Evolutionary conservation across 202 grass and related monocot genomes (phyloP).

Genomic region (Dendrocalamus latiflorus): DNA sequence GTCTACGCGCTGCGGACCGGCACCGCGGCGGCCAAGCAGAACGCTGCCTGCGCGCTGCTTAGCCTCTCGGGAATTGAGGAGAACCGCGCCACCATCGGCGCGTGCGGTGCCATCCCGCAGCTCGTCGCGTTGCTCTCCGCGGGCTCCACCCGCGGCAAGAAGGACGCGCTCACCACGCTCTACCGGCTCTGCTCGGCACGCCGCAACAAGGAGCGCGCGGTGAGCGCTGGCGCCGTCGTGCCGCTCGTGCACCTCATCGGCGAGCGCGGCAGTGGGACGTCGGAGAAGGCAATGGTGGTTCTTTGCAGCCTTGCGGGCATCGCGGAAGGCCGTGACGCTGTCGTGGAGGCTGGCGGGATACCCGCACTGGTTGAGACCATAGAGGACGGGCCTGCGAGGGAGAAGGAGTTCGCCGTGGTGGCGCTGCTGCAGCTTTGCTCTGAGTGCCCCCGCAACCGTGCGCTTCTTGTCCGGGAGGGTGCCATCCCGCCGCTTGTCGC

Average conservation of each 20-base stretch:
- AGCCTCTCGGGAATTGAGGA: conserved; percentile 79
- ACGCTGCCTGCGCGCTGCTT: conserved; percentile 85
- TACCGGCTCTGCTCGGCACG: conserved; percentile 85
- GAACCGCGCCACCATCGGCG: conserved; percentile 78
- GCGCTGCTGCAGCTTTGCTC: conserved; percentile 82
- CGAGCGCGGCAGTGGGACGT: conserved; percentile 54
- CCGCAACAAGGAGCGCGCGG: conserved; percentile 86
- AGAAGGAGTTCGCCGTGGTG: conserved; percentile 82
- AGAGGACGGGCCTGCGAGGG: conserved; percentile 72
- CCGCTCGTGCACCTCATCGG: conserved; percentile 74
- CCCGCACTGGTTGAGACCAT: conserved; percentile 74
- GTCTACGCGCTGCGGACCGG: conserved; percentile 87
- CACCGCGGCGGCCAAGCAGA: conserved; percentile 76
- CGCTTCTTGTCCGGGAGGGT: conserved; percentile 82
- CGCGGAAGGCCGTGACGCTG: conserved; percentile 61
- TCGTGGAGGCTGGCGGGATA: conserved; percentile 78
- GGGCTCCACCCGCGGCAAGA: conserved; percentile 78
- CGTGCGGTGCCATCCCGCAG: conserved; percentile 72
- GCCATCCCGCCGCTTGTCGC: conserved; percentile 94
- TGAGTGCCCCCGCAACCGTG: conserved; percentile 58
- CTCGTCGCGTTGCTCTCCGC: conserved; percentile 73
- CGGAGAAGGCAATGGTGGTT: conserved; percentile 97
- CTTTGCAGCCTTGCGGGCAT: conserved; percentile 67
- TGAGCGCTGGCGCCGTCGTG: conserved; percentile 61
- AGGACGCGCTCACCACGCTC: conserved; percentile 85